A percentile compares a stretch with the other conserved stretches of the same genome.
Evolutionary conservation across 106 monocot species (phyloP).

Genomic region (Acanthochlamys bracteata): DNA sequence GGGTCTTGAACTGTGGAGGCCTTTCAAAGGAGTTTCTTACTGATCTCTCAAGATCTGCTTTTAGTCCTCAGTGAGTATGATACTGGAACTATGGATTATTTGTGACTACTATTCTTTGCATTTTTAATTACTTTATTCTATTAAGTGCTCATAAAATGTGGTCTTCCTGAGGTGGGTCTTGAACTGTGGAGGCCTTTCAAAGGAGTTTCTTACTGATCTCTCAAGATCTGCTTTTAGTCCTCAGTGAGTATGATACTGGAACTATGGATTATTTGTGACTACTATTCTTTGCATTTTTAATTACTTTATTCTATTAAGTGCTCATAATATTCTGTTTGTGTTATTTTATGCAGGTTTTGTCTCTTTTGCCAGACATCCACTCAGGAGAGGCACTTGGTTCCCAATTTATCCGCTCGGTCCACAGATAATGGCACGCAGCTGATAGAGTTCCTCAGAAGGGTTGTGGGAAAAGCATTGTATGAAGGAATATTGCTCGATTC

Average conservation of each 20-base stretch:
- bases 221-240: conserved; percentile 71
- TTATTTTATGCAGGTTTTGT: conserved; percentile 63
- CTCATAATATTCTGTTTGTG: no score
- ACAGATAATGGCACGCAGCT: conserved; percentile 71
- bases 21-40: conserved; percentile 94
- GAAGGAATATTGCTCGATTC: conserved; percentile 92
- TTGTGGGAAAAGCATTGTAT: conserved; percentile 94
- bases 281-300: no score
- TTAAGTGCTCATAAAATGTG: no score
- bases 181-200: conserved; percentile 94
- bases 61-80: conserved; percentile 62
- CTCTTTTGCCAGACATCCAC: conserved; percentile 61
- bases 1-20: conserved; percentile 94
- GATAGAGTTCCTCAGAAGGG: conserved; percentile 89
- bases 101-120: no score
- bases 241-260: conserved; percentile 40
- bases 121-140: no score
- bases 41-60: conserved; percentile 70
- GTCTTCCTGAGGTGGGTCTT: no score
- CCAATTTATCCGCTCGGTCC: conserved; percentile 60
- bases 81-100: no score
- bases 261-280: no score
- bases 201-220: conserved; percentile 90
- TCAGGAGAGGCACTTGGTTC: conserved; percentile 61
- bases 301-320: no score